phyloP scores from a whole-genome alignment of 306 rosid genomes.

The Quercus suber region DNA sequence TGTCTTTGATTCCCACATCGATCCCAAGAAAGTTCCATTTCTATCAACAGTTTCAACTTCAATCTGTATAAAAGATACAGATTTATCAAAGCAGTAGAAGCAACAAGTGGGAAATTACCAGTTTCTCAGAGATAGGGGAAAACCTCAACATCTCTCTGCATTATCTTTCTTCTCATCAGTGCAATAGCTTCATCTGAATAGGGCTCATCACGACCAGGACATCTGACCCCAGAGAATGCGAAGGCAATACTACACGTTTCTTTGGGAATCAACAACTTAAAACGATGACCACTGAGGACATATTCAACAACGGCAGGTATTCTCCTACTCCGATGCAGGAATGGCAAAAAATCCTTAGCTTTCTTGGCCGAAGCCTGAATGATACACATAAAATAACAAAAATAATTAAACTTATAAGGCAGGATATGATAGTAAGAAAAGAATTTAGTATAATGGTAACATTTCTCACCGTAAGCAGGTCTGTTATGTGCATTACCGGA shows the following conservation, averaged over 20 bases:
- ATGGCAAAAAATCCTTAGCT: constrained; percentile 88
- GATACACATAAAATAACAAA: constrained; percentile 10
- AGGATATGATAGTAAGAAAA: background rate
- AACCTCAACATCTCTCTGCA: constrained; percentile 99
- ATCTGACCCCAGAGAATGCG: constrained; percentile 89
- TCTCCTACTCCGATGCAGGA: constrained; percentile 80
- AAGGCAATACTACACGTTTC: constrained; percentile 98
- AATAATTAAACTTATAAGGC: background rate
- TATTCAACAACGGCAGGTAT: constrained; percentile 95
- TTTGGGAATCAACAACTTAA: constrained; percentile 91
- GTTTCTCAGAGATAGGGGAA: constrained; percentile 18
- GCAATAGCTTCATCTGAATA: constrained; percentile 96
- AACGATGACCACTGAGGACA: constrained; percentile 99
- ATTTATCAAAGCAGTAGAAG: constrained; percentile 8
- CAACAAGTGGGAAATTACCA: constrained; percentile 4
- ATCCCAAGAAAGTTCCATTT: constrained; percentile 96
- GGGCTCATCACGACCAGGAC: constrained; percentile 95
- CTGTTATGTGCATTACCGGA: constrained; percentile 96
- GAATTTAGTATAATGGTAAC: constrained; percentile 5
- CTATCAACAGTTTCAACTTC: constrained; percentile 95
- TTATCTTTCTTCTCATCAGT: constrained; percentile 88
- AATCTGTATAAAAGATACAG: constrained; percentile 42
- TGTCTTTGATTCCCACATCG: constrained; percentile 83
- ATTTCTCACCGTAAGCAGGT: constrained; percentile 65
- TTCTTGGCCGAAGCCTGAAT: constrained; percentile 82